These are phyloP conservation scores for Teunomyces stri DNA, from an alignment of 805 yeast genomes.

Conservation along the genomic window DNA sequence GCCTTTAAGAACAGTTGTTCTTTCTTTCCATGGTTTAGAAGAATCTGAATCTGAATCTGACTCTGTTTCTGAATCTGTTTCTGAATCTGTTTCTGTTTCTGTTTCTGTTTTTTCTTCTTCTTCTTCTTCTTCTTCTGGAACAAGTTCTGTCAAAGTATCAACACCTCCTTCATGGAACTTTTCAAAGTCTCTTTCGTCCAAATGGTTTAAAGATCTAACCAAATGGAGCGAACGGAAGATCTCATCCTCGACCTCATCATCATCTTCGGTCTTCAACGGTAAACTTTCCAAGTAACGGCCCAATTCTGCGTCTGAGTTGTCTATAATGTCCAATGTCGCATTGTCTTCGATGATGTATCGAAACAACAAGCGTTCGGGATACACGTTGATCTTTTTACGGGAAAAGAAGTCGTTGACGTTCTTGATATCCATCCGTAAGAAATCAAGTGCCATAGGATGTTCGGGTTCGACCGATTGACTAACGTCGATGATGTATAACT, in stretches of 20 bases:
- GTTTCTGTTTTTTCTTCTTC: constrained; percentile 19
- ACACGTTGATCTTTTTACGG: constrained; percentile 66
- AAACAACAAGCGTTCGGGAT: constrained; percentile 80
- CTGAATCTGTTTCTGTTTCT: constrained; percentile 20
- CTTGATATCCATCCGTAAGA: constrained; percentile 95
- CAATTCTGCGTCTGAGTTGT: constrained; percentile 42
- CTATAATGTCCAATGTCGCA: constrained; percentile 32
- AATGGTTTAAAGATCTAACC: constrained; percentile 74
- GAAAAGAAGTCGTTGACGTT: constrained; percentile 87
- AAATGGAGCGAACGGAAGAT: constrained; percentile 79
- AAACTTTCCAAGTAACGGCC: constrained; percentile 44
- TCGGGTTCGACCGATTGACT: constrained; percentile 98
- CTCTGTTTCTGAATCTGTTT: constrained; percentile 30
- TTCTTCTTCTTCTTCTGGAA: constrained; percentile 28
- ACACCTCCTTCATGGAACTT: constrained; percentile 78
- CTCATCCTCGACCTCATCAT: constrained; percentile 68
- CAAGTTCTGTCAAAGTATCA: constrained; percentile 67
- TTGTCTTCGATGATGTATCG: constrained; percentile 63
- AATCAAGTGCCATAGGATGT: constrained; percentile 95
- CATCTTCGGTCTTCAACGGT: constrained; percentile 58
- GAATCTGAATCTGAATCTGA: constrained; percentile 16
- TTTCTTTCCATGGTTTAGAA: constrained; percentile 41
- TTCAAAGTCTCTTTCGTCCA: constrained; percentile 87
- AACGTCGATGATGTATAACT: constrained; percentile 87
- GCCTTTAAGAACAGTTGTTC: constrained; percentile 49